Conservation (phyloP, 345 rosid species). For the Ceriops tagal region DNA sequence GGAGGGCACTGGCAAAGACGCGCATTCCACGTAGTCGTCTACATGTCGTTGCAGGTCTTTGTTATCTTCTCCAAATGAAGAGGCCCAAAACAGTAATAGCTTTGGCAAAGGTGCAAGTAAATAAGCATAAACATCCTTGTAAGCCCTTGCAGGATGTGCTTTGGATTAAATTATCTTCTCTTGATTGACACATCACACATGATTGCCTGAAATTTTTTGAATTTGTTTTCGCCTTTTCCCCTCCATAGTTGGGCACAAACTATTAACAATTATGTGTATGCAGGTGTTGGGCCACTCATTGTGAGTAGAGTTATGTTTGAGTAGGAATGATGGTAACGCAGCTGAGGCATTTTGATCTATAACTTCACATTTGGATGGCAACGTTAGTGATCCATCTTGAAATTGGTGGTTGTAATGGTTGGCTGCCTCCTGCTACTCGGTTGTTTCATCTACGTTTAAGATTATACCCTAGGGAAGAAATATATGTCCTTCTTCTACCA, state of each 20-base stretch:
- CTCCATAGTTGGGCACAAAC: neutral
- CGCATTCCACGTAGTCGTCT: slow-evolving; percentile 82
- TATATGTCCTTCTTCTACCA: neutral
- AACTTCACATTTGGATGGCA: neutral
- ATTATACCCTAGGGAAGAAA: neutral
- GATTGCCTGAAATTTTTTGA: neutral
- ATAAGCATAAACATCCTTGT: too few relatives aligned
- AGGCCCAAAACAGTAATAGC: slow-evolving; percentile 23
- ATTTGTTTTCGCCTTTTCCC: neutral
- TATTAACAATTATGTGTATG: too few relatives aligned
- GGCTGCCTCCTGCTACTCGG: neutral
- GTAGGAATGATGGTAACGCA: neutral
- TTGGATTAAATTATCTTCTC: neutral
- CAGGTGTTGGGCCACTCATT: slow-evolving; percentile 2
- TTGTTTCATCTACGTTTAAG: neutral
- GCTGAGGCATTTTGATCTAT: neutral
- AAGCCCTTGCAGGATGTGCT: too few relatives aligned
- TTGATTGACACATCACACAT: neutral
- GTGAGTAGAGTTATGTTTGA: neutral
- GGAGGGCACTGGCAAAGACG: slow-evolving; percentile 75
- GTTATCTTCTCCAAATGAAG: slow-evolving; percentile 82
- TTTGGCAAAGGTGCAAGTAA: neutral
- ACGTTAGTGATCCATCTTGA: neutral
- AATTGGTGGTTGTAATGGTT: slow-evolving; percentile 3
- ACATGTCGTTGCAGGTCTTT: slow-evolving; percentile 84